Evolutionary conservation across 1,284 basidiomycete genomes (phyloP), one percentile per base, ranked within the genome.

Genomic region (Leccinum pachyderme): DNA sequence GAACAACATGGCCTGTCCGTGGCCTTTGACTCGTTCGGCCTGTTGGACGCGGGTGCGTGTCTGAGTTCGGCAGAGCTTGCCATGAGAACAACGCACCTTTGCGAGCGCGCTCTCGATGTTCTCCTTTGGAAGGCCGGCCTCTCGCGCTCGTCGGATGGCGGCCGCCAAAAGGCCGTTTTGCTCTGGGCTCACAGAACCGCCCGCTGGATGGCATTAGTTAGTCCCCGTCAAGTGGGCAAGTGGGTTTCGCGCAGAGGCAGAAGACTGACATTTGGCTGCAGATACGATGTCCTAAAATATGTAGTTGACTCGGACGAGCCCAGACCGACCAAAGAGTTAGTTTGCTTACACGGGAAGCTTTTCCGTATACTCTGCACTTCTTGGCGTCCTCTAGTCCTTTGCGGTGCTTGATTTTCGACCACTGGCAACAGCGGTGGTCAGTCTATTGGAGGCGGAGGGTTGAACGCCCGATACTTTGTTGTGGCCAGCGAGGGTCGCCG

Each of bases 391-490:
- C 86, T 2, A 78, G 76, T 11, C 88, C 91, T 65, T 94, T 94
- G 64, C 80, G 82, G 58, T 90, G 82, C 68, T 91, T 87, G 69
- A 94, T 93, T 77, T 94, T 94, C 3, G 90, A 91, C 91, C 91
- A 94, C 86, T 90, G 55, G 15, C 54, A 18, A 48, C 27, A 32
- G 5, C 37, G 7, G 43, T 24, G 22, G 52, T 64, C 54, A 61
- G 51, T 18, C 18, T 41, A 24, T 31, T 15, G 25, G 37, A 29
- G 27, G 7, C 24, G 44, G 24, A 44, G 7, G 24, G n/a, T 44
- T 7, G 28, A 29, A 39, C 8, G 15, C 12, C 12, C 22, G 61
- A 33, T 58, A 84, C 87, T 73, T 89, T 89, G 68, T 81, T 89
- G 62, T 89, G 87, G 24, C 87, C 87, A 0, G 87, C 73, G n/a